Percentiles rank a stretch among this genome's conserved stretches.
Evolutionary conservation across 2,329 filamentous ascomycete species (phyloP).

Genomic region (Colletotrichum aenigma): DNA sequence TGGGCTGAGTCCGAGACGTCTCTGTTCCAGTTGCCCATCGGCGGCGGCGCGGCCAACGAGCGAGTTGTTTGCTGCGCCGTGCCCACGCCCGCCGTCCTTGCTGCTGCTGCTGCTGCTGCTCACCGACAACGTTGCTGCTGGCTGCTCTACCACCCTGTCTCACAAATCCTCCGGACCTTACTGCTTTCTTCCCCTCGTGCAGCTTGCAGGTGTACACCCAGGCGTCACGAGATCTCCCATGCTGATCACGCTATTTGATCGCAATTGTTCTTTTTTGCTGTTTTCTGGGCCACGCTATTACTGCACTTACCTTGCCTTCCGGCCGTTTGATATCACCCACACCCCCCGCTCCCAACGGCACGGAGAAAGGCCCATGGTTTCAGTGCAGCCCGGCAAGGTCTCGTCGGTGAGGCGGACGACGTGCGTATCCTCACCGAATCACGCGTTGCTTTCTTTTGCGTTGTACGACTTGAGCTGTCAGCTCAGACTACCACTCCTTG

Average conservation of each 20-base stretch:
- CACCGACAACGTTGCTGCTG: not conserved
- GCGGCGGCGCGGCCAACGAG: not conserved
- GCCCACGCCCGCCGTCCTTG: not conserved
- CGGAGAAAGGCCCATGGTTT: not conserved
- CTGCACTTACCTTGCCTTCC: not conserved
- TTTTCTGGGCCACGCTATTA: not conserved
- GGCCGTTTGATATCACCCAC: not conserved
- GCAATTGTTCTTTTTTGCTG: not conserved
- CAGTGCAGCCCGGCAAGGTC: not conserved
- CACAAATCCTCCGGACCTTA: slow-evolving; percentile 12
- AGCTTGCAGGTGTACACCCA: slow-evolving; percentile 5
- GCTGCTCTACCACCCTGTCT: not conserved
- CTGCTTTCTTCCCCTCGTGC: slow-evolving; percentile 16
- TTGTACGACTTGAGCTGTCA: slow-evolving; percentile 17
- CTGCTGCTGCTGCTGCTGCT: not conserved
- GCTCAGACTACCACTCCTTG: not conserved
- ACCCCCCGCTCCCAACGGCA: not conserved
- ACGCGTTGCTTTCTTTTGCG: not conserved
- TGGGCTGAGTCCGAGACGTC: not conserved
- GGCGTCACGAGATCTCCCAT: slow-evolving; percentile 1
- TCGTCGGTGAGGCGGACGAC: slow-evolving; percentile 15
- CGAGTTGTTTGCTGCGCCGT: slow-evolving; percentile 10
- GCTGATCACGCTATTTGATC: slow-evolving; percentile 3
- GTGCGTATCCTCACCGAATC: slow-evolving; percentile 12
- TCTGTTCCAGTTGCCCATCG: not conserved